Percentiles rank a stretch among this genome's conserved stretches.
phyloP scores from a whole-genome alignment of 768 basidiomycete species.

The Lentinula aciculospora region DNA sequence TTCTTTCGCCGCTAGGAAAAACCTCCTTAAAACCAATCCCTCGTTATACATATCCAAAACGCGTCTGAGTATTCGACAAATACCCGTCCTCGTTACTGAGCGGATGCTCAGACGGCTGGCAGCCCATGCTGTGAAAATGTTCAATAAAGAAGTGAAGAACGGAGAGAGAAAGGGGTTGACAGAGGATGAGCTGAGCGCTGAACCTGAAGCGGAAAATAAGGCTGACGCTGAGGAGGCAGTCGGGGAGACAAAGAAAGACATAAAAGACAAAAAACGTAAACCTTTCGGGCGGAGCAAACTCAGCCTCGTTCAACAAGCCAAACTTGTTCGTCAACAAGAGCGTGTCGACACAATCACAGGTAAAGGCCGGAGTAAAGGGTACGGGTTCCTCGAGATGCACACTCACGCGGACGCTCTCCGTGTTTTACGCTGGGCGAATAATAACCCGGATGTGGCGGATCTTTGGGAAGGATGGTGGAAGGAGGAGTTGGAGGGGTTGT shows the following conservation, averaged over 20 bases:
- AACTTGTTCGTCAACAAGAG: slow-evolving; percentile 86
- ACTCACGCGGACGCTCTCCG: slow-evolving; percentile 87
- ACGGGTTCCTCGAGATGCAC: slow-evolving; percentile 91
- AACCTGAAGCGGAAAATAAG: slow-evolving; percentile 45
- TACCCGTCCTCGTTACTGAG: slow-evolving; percentile 88
- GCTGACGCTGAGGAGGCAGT: slow-evolving; percentile 22
- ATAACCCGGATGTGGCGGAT: slow-evolving; percentile 59
- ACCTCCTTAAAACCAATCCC: slow-evolving; percentile 85
- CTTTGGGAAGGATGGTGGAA: slow-evolving; percentile 84
- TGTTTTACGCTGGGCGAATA: slow-evolving; percentile 92
- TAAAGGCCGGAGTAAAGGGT: slow-evolving; percentile 86
- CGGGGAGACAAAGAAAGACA: slow-evolving; percentile 18
- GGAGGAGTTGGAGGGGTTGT: slow-evolving; percentile 58
- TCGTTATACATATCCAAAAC: slow-evolving; percentile 93
- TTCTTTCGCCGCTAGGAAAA: slow-evolving; percentile 81
- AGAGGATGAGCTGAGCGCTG: slow-evolving; percentile 55
- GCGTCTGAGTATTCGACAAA: slow-evolving; percentile 88
- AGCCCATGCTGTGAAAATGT: slow-evolving; percentile 71
- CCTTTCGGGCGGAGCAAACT: slow-evolving; percentile 20
- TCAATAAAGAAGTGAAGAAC: slow-evolving; percentile 71
- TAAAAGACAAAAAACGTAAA: slow-evolving; percentile 19
- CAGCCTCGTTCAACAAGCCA: slow-evolving; percentile 73
- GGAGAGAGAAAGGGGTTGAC: slow-evolving; percentile 56
- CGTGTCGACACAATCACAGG: slow-evolving; percentile 86
- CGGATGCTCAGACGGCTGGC: slow-evolving; percentile 85